Base-by-base conservation (phyloP, 1,284 basidiomycete genomes). In the Ustilago crameri region DNA sequence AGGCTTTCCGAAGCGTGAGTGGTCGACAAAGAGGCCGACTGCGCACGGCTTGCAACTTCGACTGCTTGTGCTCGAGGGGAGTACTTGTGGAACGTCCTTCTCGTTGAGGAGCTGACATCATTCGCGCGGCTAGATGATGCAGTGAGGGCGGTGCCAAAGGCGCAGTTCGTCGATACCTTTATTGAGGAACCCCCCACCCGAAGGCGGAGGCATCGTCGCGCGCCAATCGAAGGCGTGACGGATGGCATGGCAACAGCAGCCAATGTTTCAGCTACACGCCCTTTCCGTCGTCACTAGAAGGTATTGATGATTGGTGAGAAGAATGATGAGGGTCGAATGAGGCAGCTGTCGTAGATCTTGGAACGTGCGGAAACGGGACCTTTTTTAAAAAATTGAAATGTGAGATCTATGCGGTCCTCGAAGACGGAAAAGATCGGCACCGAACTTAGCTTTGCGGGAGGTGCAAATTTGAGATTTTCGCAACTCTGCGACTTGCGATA, bases 401-500 rank as follows among this genome's bases (percentile, higher is more conserved):
- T 61, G 42, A 61, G 59, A 61, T 61, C 23, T 7, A 37, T n/a
- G n/a, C n/a, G n/a, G n/a, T n/a, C n/a, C 35, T n/a, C 35, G 12
- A 30, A 30, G 30, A 7, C 35, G 9, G 8, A 9, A 34, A 15
- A 34, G n/a, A 37, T 65, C 62, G 62, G 62, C 40, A 55, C 62
- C 62, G 62, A 65, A 48, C 42, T 30, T 40, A 18, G 37, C 46
- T 48, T 37, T 26, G 49, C 30, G 49, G 27, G 18, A 27, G 49
- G 37, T 32, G 54, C 61, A 57, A 57, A 64, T 58, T 63, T 41
- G 58, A 61, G 46, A 46, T 49, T 62, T 43, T 27, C 43, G 43
- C 32, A 10, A 26, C n/a, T n/a, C n/a, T n/a, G 17, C 48, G 23
- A n/a, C 62, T 65, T 65, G 42, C 62, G 51, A 58, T 43, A 58